Evolutionary conservation across 2,329 filamentous ascomycete genomes (phyloP), one percentile per base, ranked within the genome.

Genomic region (Emericellopsis atlantica): DNA sequence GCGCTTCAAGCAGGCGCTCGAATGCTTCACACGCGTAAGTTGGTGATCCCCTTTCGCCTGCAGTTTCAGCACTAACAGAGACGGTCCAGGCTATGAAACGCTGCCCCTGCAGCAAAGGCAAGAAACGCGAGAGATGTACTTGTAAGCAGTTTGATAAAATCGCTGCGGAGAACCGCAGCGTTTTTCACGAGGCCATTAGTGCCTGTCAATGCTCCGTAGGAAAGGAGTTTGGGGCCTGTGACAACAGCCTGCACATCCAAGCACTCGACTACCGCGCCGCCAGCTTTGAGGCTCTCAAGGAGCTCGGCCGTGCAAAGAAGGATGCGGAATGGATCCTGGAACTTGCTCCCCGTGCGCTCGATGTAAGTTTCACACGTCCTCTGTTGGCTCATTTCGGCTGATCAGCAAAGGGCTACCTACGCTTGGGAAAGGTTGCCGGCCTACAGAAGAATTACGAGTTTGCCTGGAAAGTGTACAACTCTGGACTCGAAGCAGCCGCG

Each of bases 321-420:
- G 63, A 66, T 41, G 64, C 64, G 8, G 59, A 62, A 47, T 66
- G 64, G 61, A 57, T 67, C 18, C 45, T 67, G 15, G 61, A 65
- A 41, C 53, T 67, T 34, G 59, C 63, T 6, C 64, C 64, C 18
- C 51, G 55, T 31, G 49, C 59, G 2, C 55, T 63, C 14, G 61
- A 67, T 47, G 64, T 66, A 49, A 32, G 56, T 38, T n/a, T 5
- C 11, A 16, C 16, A 1, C 21, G 26, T 34, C 14, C 9, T 9
- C 3, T 12, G 10, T 15, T n/a, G 33, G n/a, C 5, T 22, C 32
- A 14, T 11, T 16, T 33, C 44, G 49, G 22, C 51, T 39, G 12
- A 6, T 12, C 12, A 15, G 2, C 10, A 29, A 6, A 66, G 64
- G 64, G 64, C 7, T 67, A 67, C 43, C 54, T 67, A 7, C 58